Percentiles rank a stretch among this genome's conserved stretches.
phyloP scores from a whole-genome alignment of 1,139 yeast genomes.

The Scheffersomyces illinoinensis region DNA sequence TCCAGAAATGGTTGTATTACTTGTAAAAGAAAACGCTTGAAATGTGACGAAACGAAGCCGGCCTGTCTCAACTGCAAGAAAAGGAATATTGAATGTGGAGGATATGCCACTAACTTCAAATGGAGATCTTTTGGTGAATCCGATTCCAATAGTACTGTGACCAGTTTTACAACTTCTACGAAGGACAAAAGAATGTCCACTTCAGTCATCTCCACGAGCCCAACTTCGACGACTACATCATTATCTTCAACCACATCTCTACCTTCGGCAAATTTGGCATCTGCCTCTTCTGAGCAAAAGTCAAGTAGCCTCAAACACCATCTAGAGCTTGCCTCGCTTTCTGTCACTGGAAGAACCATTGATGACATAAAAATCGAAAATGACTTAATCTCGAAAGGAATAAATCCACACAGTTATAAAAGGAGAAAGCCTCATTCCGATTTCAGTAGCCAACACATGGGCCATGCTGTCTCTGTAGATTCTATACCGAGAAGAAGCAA shows the following conservation, averaged over 20 bases:
- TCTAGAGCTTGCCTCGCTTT: constrained; percentile 52
- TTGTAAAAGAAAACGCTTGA: constrained; percentile 55
- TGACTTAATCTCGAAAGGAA: constrained; percentile 49
- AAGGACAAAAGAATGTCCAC: not conserved
- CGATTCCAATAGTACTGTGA: not conserved
- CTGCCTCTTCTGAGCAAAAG: constrained; percentile 6
- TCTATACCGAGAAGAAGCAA: constrained; percentile 12
- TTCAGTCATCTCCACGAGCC: constrained; percentile 1
- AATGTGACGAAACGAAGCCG: constrained; percentile 62
- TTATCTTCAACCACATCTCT: not conserved
- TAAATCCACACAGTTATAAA: constrained; percentile 38
- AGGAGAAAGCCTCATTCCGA: constrained; percentile 3
- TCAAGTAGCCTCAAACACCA: constrained; percentile 34
- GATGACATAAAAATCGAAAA: constrained; percentile 50
- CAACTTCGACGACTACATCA: not conserved
- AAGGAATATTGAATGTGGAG: constrained; percentile 55
- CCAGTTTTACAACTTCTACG: not conserved
- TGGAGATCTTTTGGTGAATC: constrained; percentile 55
- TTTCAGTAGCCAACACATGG: not conserved
- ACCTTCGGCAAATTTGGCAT: not conserved
- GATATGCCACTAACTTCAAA: constrained; percentile 62
- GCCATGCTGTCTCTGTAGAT: not conserved
- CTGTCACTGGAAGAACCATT: constrained; percentile 54
- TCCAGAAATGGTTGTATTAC: constrained; percentile 54
- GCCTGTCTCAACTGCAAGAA: constrained; percentile 46